These are phyloP conservation scores for Hortiboletus flavorubellus DNA, from an alignment of 768 basidiomycete species.

Conservation along the genomic window DNA sequence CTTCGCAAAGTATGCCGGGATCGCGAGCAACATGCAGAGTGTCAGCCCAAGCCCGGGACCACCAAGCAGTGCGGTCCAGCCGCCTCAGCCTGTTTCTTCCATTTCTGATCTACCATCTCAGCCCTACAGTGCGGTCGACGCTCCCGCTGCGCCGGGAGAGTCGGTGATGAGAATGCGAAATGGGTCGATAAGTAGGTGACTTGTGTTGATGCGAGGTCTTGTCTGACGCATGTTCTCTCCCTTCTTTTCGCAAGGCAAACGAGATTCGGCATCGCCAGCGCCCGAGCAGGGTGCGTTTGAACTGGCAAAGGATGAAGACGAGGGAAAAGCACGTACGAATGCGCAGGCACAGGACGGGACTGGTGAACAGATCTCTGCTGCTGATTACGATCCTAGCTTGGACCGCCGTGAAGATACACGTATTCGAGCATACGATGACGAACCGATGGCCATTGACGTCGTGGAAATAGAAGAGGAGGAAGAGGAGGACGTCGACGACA, in stretches of 20 bases:
- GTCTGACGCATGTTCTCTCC: not conserved
- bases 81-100: constrained; percentile 56
- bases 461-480: constrained; percentile 57
- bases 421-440: constrained; percentile 50
- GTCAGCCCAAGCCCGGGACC: constrained; percentile 57
- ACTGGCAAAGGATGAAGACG: constrained; percentile 62
- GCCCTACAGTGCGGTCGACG: constrained; percentile 44
- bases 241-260: constrained; percentile 36
- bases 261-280: constrained; percentile 54
- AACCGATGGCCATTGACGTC: constrained; percentile 38
- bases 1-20: constrained; percentile 66
- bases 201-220: not conserved
- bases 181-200: constrained; percentile 23
- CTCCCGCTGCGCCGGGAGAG: constrained; percentile 25
- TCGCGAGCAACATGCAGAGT: constrained; percentile 41
- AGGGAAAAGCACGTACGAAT: constrained; percentile 45
- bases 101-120: constrained; percentile 64
- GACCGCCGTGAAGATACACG: constrained; percentile 86
- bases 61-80: constrained; percentile 72
- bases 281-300: constrained; percentile 61
- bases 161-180: constrained; percentile 9
- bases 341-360: constrained; percentile 43
- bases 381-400: constrained; percentile 85
- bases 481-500: constrained; percentile 90
- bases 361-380: constrained; percentile 78